Evolutionary conservation across 2,329 filamentous ascomycete genomes (phyloP), one percentile per base, ranked within the genome.

Genomic region (Fusarium mangiferae): DNA sequence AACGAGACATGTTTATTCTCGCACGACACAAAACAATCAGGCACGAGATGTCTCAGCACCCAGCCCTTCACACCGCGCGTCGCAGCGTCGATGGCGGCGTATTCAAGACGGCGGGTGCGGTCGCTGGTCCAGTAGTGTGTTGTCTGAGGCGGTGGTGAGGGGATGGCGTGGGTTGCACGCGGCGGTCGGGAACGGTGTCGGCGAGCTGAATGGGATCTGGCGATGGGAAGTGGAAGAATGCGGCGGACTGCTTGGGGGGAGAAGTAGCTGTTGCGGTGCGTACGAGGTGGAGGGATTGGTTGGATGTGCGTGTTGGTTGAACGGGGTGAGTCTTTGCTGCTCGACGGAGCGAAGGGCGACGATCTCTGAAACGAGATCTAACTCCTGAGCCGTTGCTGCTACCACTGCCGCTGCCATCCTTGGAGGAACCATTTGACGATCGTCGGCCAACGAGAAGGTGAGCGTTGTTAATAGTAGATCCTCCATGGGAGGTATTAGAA

Each of bases 111-210:
- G 7, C 90, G 85, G 1, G 90, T 91, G 60, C 85, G 85, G 77
- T 91, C 89, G 76, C 89, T 91, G 3, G 90, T 92, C 90, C 90
- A 92, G 81, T 92, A 92, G 77, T 91, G 89, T 3, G 88, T 89
- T 6, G 90, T 91, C 73, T 87, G 86, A 8, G 88, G 90, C 4
- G 88, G 90, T 5, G 84, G 83, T 6, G 84, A 81, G 39, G 83
- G 82, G 6, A 80, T 65, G 3, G 72, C 45, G 66, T 73, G 26
- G 69, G 73, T 28, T 73, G 63, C 30, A 76, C 68, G 39, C 64
- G 63, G 38, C 58, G 70, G 54, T 75, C 67, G 67, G 70, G 68
- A 24, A 68, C 48, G 36, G 52, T 33, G 70, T 76, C 74, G 35
- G 77, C 71, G 70, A 80, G 68, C 68, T 81, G 75, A 52, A 78